Evolutionary conservation across 208 protist genomes (phyloP).

Genomic region (Vickermania ingenoplastis): DNA sequence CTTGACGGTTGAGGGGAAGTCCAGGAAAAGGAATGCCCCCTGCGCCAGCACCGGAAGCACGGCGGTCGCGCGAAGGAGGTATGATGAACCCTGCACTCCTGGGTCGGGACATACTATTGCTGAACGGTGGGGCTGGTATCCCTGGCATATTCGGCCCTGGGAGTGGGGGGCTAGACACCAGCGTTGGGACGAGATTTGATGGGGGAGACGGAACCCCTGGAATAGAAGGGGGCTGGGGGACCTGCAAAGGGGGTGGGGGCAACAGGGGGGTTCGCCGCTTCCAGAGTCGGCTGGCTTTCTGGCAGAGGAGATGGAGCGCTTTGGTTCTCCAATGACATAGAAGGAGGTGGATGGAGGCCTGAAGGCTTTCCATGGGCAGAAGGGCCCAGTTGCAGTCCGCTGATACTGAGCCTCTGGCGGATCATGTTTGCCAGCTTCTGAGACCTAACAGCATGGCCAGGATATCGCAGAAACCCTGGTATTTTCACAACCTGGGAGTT

Average conservation of each 20-base stretch:
- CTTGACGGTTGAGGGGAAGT: neutral
- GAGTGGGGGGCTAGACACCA: neutral
- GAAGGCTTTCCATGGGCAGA: neutral
- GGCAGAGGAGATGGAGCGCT: neutral
- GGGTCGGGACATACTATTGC: no score
- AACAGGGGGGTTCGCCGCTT: neutral
- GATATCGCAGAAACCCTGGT: neutral
- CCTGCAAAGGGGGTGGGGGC: neutral
- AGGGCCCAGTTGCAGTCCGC: neutral
- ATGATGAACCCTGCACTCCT: no score
- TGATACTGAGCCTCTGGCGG: neutral
- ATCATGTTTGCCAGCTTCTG: slow-evolving; percentile 1
- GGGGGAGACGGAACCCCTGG: neutral
- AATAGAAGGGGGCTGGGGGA: no score
- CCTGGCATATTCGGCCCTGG: neutral
- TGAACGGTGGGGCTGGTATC: neutral
- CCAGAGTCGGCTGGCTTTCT: neutral
- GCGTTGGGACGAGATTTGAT: neutral
- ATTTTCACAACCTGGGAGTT: neutral
- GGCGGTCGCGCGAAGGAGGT: no score
- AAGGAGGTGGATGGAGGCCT: no score
- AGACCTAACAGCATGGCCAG: neutral
- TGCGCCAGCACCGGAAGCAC: no score
- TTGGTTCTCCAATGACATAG: neutral
- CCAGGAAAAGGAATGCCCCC: neutral